phyloP scores from a whole-genome alignment of 306 rosid genomes.

The Inga oerstediana region DNA sequence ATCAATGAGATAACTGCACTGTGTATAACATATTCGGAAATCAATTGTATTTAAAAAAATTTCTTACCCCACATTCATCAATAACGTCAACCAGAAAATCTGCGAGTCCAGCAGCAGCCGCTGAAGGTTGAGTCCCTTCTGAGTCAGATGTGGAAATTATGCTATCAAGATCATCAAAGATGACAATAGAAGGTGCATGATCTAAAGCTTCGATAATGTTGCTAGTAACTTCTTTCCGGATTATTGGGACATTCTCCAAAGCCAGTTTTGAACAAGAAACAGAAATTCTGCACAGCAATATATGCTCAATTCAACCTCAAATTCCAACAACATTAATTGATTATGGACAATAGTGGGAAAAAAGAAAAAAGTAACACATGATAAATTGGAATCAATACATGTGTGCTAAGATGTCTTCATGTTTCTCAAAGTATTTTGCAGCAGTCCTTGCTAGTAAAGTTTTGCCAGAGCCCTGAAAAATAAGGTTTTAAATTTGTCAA shows the following conservation, averaged over 20 bases:
- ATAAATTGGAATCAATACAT: slow-evolving; percentile 52
- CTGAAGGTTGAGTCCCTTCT: slow-evolving; percentile 75
- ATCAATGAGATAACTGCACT: neutral
- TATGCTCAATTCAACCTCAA: slow-evolving; percentile 28
- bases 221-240: slow-evolving; percentile 70
- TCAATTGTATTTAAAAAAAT: neutral
- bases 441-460: slow-evolving; percentile 73
- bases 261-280: slow-evolving; percentile 81
- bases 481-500: neutral
- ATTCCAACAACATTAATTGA: slow-evolving; percentile 23
- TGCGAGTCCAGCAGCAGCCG: slow-evolving; percentile 61
- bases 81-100: slow-evolving; percentile 75
- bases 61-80: slow-evolving; percentile 86
- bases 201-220: slow-evolving; percentile 77
- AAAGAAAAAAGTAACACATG: slow-evolving; percentile 24
- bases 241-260: slow-evolving; percentile 66
- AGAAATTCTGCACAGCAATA: slow-evolving; percentile 67
- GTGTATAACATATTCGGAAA: slow-evolving; percentile 22
- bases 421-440: slow-evolving; percentile 72
- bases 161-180: slow-evolving; percentile 88
- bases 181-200: slow-evolving; percentile 89
- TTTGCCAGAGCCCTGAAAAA: slow-evolving; percentile 92
- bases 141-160: slow-evolving; percentile 70
- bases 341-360: neutral
- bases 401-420: slow-evolving; percentile 71